phyloP scores from a whole-genome alignment of 176 grass and related monocot genomes.

The Pontederia crassipes region DNA sequence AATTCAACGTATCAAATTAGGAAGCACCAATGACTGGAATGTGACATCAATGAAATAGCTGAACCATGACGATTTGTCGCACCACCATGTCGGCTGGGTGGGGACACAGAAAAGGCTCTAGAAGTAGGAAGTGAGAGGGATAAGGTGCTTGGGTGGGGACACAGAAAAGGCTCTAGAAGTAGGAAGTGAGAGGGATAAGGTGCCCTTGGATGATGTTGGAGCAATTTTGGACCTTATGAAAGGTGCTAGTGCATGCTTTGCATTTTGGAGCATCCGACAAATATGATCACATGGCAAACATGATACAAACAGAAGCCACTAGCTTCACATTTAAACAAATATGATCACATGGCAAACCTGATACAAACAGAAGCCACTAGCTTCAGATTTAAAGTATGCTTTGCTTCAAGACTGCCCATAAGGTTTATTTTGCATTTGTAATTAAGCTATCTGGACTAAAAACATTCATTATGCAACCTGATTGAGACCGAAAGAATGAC shows the following conservation, averaged over 20 bases:
- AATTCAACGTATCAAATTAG: slow-evolving; percentile 52
- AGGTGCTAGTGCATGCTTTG: slow-evolving; percentile 69
- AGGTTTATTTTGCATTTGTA: too few species aligned
- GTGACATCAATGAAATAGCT: slow-evolving; percentile 59
- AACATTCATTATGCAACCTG: too few species aligned
- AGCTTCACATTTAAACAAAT: slow-evolving; percentile 30
- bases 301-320: slow-evolving; percentile 10
- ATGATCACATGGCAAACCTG: slow-evolving; percentile 87
- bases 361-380: not conserved
- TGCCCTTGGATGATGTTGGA: slow-evolving; percentile 30
- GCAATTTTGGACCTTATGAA: slow-evolving; percentile 41
- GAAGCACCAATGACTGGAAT: slow-evolving; percentile 34
- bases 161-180: slow-evolving; percentile 36
- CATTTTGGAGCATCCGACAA: slow-evolving; percentile 76
- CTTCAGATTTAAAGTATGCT: not conserved
- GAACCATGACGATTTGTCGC: slow-evolving; percentile 33
- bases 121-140: slow-evolving; percentile 24
- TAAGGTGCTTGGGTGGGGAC: slow-evolving; percentile 32
- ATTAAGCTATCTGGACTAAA: too few species aligned
- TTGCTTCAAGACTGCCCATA: too few species aligned
- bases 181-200: slow-evolving; percentile 21
- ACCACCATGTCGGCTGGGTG: slow-evolving; percentile 40
- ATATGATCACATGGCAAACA: slow-evolving; percentile 90
- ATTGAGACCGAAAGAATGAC: too few species aligned
- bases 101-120: slow-evolving; percentile 40